Evolutionary conservation across 257 asterid species (phyloP), one percentile per base, ranked within the genome.

Genomic region (Hygrophila difformis): DNA sequence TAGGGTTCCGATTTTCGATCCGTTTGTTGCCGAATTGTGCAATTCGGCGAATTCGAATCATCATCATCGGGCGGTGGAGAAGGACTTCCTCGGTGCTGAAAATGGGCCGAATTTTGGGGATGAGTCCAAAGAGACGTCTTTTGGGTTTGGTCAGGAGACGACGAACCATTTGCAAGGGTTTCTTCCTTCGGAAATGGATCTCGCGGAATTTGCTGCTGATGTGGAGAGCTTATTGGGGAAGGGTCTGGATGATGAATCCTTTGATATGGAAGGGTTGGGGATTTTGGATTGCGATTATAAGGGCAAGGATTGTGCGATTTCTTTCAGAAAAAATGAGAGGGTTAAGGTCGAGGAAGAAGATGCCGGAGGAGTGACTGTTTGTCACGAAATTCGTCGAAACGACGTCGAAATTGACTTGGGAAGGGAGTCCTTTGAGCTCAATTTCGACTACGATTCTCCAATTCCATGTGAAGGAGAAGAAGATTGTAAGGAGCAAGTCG

Each of bases 211-310:
- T 33, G 89, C 93, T 0, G 95, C 93, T 0, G 88, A 84, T 49
- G 92, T 84, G 1, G 95, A 88, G 71, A 78, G 70, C 63, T 64
- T 88, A 37, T 39, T 88, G 9, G 95, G 95, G 5, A 76, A 78
- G 67, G 95, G 93, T 29, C 64, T 88, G 10, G 94, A 84, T 10
- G 80, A 61, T 18, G 93, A 78, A 34, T 64, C 81, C 9, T 81
- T 81, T 38, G 70, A 74, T 22, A 75, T 87, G 68, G 81, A 77
- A 57, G 83, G 69, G 6, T 56, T 87, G 59, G 95, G 97, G 14
- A 33, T 87, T 50, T 46, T 64, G 42, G 77, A 69, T 26, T 5
- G 1, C 8, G 31, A 26, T 8, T 3, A 26, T 8, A 26, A 26
- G 31, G 31, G 31, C 18, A 33, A 33, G 12, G 37, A 33, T 2